phyloP scores from a whole-genome alignment of 495 filamentous ascomycete genomes.

The Xylaria cubensis region DNA sequence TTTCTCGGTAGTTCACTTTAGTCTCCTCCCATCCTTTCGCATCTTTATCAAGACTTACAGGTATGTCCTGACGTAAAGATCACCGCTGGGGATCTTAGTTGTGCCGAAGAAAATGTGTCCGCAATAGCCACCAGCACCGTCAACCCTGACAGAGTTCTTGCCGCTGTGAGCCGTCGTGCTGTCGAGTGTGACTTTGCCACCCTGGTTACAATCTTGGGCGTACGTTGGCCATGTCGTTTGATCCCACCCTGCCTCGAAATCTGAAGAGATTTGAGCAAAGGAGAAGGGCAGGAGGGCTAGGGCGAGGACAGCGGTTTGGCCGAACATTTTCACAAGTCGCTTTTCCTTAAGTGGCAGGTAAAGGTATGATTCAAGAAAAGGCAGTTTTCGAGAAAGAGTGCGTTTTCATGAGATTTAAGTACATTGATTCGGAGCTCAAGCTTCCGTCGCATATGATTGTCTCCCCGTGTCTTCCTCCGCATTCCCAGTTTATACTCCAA shows the following conservation, averaged over 20 bases:
- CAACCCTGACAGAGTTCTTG: slow-evolving; percentile 61
- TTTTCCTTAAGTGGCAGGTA: background rate
- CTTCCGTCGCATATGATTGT: slow-evolving; percentile 24
- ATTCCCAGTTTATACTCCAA: slow-evolving; percentile 19
- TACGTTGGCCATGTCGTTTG: slow-evolving; percentile 60
- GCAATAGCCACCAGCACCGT: slow-evolving; percentile 61
- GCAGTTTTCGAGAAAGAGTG: background rate
- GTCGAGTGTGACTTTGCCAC: slow-evolving; percentile 61
- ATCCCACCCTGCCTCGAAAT: slow-evolving; percentile 63
- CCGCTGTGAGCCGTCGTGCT: slow-evolving; percentile 57
- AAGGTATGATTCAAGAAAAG: background rate
- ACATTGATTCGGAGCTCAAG: slow-evolving; percentile 24
- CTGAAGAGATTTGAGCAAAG: slow-evolving; percentile 57
- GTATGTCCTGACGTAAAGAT: slow-evolving; percentile 60
- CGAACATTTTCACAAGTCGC: slow-evolving; percentile 44
- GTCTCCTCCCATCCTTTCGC: background rate
- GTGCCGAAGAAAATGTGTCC: slow-evolving; percentile 67
- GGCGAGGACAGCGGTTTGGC: slow-evolving; percentile 51
- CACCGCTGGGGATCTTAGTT: slow-evolving; percentile 58
- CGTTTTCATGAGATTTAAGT: slow-evolving; percentile 7
- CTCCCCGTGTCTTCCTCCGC: slow-evolving; percentile 11
- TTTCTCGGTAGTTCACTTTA: slow-evolving; percentile 20
- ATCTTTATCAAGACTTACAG: slow-evolving; percentile 49
- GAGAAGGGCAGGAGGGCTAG: slow-evolving; percentile 54
- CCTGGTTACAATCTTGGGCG: slow-evolving; percentile 63